Evolutionary conservation across 768 basidiomycete genomes (phyloP), one percentile per base, ranked within the genome.

Genomic region (Rhodotorula kratochvilovae): DNA sequence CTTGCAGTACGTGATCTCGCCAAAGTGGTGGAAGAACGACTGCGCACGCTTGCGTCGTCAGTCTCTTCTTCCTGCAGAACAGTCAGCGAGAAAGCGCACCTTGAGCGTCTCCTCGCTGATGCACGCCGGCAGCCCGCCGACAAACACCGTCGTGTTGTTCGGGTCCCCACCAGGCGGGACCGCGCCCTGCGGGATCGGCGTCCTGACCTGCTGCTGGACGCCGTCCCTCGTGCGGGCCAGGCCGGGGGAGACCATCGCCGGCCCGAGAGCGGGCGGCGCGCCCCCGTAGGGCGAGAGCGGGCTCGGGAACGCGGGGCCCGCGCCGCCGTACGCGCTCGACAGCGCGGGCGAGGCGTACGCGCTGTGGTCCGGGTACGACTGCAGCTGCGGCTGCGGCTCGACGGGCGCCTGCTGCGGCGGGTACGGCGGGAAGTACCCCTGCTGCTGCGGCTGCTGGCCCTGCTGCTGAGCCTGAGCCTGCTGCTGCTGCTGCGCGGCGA

Each of bases 111-210:
- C 93, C 81, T 95, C 93, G 36, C 89, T 88, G 55, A 96, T 93
- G 69, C 92, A 81, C 27, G 90, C 90, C 17, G 90, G 90, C 63
- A 95, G 79, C 0, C 92, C 93, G 35, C 93, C 93, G 29, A 96
- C 93, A 73, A 96, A 96, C 11, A 82, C 92, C 3, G 93, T 96
- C 23, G 92, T 94, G 77, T 95, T 96, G 78, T 92, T 92, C n/a
- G 92, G 92, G 77, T 95, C 92, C 31, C 89, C 90, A 82, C 80
- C 90, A 87, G 81, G 91, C 89, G 67, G 68, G 21, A 69, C 63
- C 1, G 66, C 57, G 21, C 90, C 91, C 71, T 91, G 51, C 55
- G 59, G 63, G 29, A 70, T 53, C n/a, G n/a, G n/a, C 51, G 27
- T 4, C 27, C 51, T n/a, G 27, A 11, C 51, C n/a, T 53, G 51